Percentiles rank a stretch among this genome's conserved stretches.
phyloP scores from a whole-genome alignment of 1,284 basidiomycete genomes.

The Boletus mariae region DNA sequence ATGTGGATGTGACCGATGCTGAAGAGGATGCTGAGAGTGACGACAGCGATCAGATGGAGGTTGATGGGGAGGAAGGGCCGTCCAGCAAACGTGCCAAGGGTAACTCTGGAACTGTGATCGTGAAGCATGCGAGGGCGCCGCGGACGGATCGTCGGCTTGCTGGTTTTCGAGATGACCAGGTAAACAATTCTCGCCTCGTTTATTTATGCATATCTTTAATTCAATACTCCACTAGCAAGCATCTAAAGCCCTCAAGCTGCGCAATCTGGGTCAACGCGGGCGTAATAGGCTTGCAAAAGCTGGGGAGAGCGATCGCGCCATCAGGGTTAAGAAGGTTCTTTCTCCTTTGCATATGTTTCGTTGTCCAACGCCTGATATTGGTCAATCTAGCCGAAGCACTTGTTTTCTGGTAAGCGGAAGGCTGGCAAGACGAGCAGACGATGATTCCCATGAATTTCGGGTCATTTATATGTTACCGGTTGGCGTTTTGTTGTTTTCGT shows the following conservation, averaged over 20 bases:
- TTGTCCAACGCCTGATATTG: slow-evolving; percentile 11
- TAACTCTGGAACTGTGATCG: slow-evolving; percentile 55
- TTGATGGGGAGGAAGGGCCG: slow-evolving; percentile 57
- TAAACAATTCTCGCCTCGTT: slow-evolving; percentile 35
- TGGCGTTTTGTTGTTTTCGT: slow-evolving; percentile 2
- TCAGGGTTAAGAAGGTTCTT: slow-evolving; percentile 75
- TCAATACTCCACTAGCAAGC: slow-evolving; percentile 53
- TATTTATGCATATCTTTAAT: neutral
- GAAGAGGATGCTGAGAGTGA: slow-evolving; percentile 42
- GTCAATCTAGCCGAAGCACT: slow-evolving; percentile 67
- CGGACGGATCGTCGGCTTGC: slow-evolving; percentile 69
- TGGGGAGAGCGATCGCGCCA: slow-evolving; percentile 83
- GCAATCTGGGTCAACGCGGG: slow-evolving; percentile 79
- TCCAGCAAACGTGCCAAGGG: slow-evolving; percentile 60
- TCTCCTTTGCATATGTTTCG: slow-evolving; percentile 18
- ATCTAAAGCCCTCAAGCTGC: slow-evolving; percentile 73
- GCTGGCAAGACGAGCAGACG: slow-evolving; percentile 82
- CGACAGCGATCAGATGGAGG: slow-evolving; percentile 59
- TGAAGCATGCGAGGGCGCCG: slow-evolving; percentile 54
- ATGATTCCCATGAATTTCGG: slow-evolving; percentile 32
- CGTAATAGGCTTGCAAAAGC: slow-evolving; percentile 87
- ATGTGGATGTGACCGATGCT: slow-evolving; percentile 53
- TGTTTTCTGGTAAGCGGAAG: slow-evolving; percentile 88
- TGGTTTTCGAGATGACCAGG: slow-evolving; percentile 74
- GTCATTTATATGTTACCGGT: slow-evolving; percentile 3